phyloP scores from a whole-genome alignment of 2,329 filamentous ascomycete genomes.

The Cryphonectria nitschkei region DNA sequence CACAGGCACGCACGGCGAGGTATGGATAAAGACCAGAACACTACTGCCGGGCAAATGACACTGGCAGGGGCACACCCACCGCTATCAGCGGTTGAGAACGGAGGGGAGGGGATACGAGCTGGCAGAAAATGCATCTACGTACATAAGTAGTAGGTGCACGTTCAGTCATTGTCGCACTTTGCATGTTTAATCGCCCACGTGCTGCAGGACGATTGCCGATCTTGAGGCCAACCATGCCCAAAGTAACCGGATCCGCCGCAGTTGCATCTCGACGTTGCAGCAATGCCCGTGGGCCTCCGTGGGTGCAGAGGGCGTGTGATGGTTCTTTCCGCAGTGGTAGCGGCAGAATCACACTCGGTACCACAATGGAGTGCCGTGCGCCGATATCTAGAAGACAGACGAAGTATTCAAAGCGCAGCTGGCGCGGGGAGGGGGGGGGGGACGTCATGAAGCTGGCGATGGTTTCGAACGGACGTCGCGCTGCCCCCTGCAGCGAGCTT shows the following conservation, averaged over 20 bases:
- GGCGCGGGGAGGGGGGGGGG: neutral
- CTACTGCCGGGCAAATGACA: neutral
- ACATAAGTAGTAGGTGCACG: neutral
- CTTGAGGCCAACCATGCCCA: conserved; percentile 8
- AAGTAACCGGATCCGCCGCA: neutral
- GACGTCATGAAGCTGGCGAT: neutral
- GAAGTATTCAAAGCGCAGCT: neutral
- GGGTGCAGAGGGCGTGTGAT: conserved; percentile 7
- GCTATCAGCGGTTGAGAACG: neutral
- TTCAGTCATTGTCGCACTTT: neutral
- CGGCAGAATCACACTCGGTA: neutral
- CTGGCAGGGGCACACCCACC: neutral
- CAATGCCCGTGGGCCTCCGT: conserved; percentile 2
- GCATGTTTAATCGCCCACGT: neutral
- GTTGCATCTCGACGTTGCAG: conserved; percentile 9
- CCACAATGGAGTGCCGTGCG: neutral
- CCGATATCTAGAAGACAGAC: neutral
- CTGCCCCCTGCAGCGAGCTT: neutral
- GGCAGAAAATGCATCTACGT: neutral
- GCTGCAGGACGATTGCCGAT: conserved; percentile 1
- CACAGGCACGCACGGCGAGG: neutral
- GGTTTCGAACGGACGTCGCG: neutral
- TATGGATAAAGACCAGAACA: neutral
- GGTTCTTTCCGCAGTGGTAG: neutral
- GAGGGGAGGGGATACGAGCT: neutral